Evolutionary conservation across 495 filamentous ascomycete genomes (phyloP), one percentile per base, ranked within the genome.

Genomic region (Hypoxylon crocopeplum): DNA sequence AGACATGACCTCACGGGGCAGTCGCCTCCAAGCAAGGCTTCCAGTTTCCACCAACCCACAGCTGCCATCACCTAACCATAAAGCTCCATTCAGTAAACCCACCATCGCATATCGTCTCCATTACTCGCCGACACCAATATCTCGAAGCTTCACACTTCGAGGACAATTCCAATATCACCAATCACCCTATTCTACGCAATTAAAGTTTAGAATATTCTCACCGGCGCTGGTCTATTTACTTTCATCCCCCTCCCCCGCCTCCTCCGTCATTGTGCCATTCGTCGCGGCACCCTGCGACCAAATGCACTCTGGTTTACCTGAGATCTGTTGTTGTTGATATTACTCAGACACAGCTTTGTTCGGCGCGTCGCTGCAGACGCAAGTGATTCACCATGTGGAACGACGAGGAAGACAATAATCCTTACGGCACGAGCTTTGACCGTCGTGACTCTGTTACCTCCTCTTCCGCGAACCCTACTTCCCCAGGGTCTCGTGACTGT

Each of bases 351-450:
- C 24, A 56, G 38, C 62, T 65, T 65, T 65, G 62, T 61, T 34
- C 16, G 13, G 17, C n/a, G 10, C 33, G 47, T 48, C 30, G 12
- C 34, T 15, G 19, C 8, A 16, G 36, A 42, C 50, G 39, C 22
- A 55, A 50, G 33, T 46, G 53, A 50, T 45, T 59, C 68, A 72
- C 57, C 48, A 80, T 80, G 88, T 91, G 88, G 92, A 92, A 96
- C 81, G 92, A 95, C 79, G 92, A 96, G 74, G 87, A 90, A 69
- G 82, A 84, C 48, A 96, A 96, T 74, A 96, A 96, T 65, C 92
- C 92, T 7, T 96, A 96, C 69, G 91, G 90, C 60, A 79, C 75
- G 41, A 90, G 89, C 72, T 94, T 93, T 77, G 89, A 92, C 70
- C 87, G 89, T 60, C 84, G 86, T 56, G 88, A 94, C 69, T 88